Evolutionary conservation across 169 alveolate species (phyloP).

Genomic region (Ichthyophthirius multifiliis): DNA sequence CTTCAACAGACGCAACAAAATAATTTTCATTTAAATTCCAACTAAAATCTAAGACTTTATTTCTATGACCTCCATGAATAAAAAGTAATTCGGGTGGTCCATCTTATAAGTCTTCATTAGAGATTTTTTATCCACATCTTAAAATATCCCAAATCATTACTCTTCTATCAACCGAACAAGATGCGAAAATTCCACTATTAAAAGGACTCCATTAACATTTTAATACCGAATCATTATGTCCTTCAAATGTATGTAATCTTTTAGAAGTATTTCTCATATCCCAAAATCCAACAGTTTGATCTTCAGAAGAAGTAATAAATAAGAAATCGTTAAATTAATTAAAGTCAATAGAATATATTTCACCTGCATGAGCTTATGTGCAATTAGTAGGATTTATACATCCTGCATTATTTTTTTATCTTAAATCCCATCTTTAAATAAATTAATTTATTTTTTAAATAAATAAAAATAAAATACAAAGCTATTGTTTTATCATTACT

Average conservation of each 20-base stretch:
- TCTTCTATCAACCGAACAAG: slow-evolving; percentile 85
- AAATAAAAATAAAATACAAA: slow-evolving; percentile 26
- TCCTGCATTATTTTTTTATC: slow-evolving; percentile 62
- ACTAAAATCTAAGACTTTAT: slow-evolving; percentile 89
- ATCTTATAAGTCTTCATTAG: slow-evolving; percentile 89
- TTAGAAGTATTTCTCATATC: slow-evolving; percentile 86
- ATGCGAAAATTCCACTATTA: slow-evolving; percentile 59
- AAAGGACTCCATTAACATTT: slow-evolving; percentile 73
- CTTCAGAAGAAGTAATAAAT: slow-evolving; percentile 88
- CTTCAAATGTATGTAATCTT: slow-evolving; percentile 80
- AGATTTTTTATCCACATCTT: slow-evolving; percentile 84
- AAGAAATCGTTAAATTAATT: slow-evolving; percentile 83
- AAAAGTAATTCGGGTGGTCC: slow-evolving; percentile 98
- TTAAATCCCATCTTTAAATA: slow-evolving; percentile 33
- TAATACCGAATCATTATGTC: slow-evolving; percentile 81
- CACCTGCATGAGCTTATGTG: slow-evolving; percentile 73
- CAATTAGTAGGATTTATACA: slow-evolving; percentile 38
- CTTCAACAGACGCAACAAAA: slow-evolving; percentile 75
- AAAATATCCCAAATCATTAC: slow-evolving; percentile 93
- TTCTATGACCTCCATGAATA: slow-evolving; percentile 95
- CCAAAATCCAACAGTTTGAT: slow-evolving; percentile 88
- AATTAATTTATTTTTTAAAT: too few species aligned
- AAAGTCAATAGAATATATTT: slow-evolving; percentile 87
- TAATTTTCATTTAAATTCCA: slow-evolving; percentile 86
- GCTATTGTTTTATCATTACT: slow-evolving; percentile 78